Evolutionary conservation across 345 rosid species (phyloP).

Genomic region (Aquilaria yunnanensis): DNA sequence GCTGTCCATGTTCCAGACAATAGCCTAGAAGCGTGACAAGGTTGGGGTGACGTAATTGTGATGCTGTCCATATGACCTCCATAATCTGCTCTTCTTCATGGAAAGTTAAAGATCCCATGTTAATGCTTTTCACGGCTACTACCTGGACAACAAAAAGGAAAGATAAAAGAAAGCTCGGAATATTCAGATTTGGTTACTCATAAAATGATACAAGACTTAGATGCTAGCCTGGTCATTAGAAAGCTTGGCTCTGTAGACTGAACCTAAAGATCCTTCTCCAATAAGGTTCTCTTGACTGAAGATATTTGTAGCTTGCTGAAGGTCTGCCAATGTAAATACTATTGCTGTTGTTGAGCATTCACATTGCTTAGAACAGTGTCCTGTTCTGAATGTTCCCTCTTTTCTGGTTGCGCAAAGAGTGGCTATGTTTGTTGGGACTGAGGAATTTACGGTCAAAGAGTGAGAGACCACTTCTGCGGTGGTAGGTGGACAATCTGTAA

Average conservation of each 20-base stretch:
- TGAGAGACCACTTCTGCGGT: constrained; percentile 47
- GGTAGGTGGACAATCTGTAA: constrained; percentile 24
- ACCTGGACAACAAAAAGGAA: constrained; percentile 32
- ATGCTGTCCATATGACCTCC: constrained; percentile 57
- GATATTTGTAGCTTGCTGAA: constrained; percentile 66
- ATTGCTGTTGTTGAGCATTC: constrained; percentile 44
- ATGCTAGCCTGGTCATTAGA: constrained; percentile 60
- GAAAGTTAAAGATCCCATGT: constrained; percentile 57
- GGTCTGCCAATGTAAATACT: constrained; percentile 56
- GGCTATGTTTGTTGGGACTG: constrained; percentile 27
- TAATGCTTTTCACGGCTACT: constrained; percentile 70
- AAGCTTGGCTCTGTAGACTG: constrained; percentile 77
- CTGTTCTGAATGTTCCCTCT: constrained; percentile 35
- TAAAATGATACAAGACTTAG: neutral
- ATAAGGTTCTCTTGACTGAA: constrained; percentile 72
- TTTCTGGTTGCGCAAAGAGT: constrained; percentile 28
- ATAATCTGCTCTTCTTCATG: constrained; percentile 72
- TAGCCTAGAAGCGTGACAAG: constrained; percentile 72
- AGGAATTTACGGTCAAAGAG: constrained; percentile 31
- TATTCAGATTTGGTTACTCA: neutral
- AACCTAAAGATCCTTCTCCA: constrained; percentile 82
- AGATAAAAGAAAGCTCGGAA: neutral
- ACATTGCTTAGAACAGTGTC: constrained; percentile 38
- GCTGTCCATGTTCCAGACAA: constrained; percentile 75
- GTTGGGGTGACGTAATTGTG: constrained; percentile 75